A percentile compares a stretch with the other conserved stretches of the same genome.
These are phyloP conservation scores for Chrysochromulina parva DNA, from an alignment of 78 protist species.

Conservation along the genomic window DNA sequence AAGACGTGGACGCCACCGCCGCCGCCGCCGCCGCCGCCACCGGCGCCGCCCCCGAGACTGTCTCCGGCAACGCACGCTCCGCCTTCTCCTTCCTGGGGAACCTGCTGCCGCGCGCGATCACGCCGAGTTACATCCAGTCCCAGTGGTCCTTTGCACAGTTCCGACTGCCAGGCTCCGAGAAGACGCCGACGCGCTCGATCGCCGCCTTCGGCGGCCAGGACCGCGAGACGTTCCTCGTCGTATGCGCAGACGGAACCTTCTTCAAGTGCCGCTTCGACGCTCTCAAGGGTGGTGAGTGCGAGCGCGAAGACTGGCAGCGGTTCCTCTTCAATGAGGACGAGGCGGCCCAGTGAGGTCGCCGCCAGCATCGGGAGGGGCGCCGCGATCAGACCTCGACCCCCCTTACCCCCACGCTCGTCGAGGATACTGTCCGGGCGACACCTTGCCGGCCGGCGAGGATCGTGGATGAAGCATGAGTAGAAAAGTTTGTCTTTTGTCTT, in stretches of 20 bases:
- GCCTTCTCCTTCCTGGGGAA: neutral
- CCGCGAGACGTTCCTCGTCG: constrained; percentile 65
- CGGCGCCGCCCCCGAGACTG: neutral
- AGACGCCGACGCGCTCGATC: constrained; percentile 52
- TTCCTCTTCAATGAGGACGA: neutral
- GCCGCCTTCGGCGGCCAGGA: constrained; percentile 81
- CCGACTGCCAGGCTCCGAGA: constrained; percentile 61
- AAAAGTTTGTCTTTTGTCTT: too few species aligned
- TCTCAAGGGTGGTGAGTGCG: neutral
- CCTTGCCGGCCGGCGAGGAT: too few species aligned
- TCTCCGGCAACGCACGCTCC: neutral
- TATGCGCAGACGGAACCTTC: constrained; percentile 16
- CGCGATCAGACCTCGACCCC: too few species aligned
- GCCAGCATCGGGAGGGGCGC: too few species aligned
- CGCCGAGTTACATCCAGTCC: constrained; percentile 76
- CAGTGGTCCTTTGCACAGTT: constrained; percentile 94
- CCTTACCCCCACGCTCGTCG: too few species aligned
- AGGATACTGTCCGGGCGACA: too few species aligned
- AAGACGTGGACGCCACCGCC: neutral
- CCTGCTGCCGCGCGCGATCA: neutral
- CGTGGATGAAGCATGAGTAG: too few species aligned
- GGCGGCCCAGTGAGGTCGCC: too few species aligned
- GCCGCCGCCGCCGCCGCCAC: neutral
- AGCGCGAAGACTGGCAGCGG: constrained; percentile 11
- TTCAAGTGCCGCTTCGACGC: neutral